A percentile compares a stretch with the other conserved stretches of the same genome.
These are phyloP conservation scores for Blastobotrys niveus DNA, from an alignment of 1,139 yeast species.

Conservation along the genomic window DNA sequence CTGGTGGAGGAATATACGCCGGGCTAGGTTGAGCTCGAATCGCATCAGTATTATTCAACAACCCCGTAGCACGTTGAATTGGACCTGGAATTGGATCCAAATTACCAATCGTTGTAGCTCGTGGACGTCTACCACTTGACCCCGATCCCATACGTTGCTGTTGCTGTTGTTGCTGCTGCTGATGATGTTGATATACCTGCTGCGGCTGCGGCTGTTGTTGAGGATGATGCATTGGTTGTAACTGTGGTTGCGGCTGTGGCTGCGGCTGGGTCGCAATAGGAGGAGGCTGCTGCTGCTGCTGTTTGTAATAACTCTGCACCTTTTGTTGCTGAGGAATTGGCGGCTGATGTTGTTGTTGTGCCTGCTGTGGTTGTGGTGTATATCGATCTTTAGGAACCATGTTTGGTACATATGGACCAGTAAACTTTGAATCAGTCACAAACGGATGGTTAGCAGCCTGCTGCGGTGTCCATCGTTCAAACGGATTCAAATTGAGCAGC, in stretches of 20 bases:
- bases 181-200: slow-evolving; percentile 10
- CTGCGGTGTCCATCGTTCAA: slow-evolving; percentile 95
- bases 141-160: slow-evolving; percentile 14
- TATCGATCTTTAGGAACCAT: neutral
- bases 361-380: neutral
- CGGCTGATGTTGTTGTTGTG: neutral
- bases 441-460: slow-evolving; percentile 93
- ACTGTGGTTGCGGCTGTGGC: slow-evolving; percentile 7
- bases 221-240: neutral
- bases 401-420: slow-evolving; percentile 34
- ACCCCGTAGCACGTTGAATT: slow-evolving; percentile 40
- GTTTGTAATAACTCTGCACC: neutral
- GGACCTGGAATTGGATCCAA: slow-evolving; percentile 39
- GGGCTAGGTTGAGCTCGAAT: slow-evolving; percentile 39
- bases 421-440: slow-evolving; percentile 44
- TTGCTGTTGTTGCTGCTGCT: slow-evolving; percentile 10
- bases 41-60: slow-evolving; percentile 37
- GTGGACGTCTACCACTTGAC: slow-evolving; percentile 28
- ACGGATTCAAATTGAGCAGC: slow-evolving; percentile 75
- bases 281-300: slow-evolving; percentile 11
- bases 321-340: neutral
- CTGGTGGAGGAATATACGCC: slow-evolving; percentile 40
- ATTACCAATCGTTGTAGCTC: slow-evolving; percentile 40
- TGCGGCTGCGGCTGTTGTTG: slow-evolving; percentile 6
- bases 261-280: neutral